A percentile compares a stretch with the other conserved stretches of the same genome.
Evolutionary conservation across 495 filamentous ascomycete genomes (phyloP).

Genomic region (Podospora appendiculata): DNA sequence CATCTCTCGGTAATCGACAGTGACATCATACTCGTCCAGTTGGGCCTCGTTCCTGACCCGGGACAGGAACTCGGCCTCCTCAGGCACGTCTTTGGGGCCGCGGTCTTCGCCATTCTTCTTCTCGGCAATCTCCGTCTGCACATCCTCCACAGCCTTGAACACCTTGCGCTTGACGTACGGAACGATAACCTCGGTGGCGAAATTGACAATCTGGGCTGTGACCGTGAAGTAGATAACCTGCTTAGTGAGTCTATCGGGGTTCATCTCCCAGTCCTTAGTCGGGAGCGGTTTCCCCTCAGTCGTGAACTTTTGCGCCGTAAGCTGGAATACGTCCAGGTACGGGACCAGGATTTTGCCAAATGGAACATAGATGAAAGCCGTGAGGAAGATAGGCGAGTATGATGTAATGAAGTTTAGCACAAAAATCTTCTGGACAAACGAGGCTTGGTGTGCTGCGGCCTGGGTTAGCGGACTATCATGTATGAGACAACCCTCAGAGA

Average conservation of each 20-base stretch:
- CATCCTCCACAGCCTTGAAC: slow-evolving; percentile 65
- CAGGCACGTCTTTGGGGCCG: slow-evolving; percentile 50
- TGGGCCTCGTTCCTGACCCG: slow-evolving; percentile 85
- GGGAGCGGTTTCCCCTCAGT: slow-evolving; percentile 60
- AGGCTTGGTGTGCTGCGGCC: slow-evolving; percentile 54
- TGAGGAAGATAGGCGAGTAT: slow-evolving; percentile 85
- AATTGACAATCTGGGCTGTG: slow-evolving; percentile 85
- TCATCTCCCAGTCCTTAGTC: slow-evolving; percentile 68
- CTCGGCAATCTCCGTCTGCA: slow-evolving; percentile 45
- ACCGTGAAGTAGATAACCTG: slow-evolving; percentile 97
- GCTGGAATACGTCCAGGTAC: slow-evolving; percentile 77
- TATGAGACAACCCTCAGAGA: background rate
- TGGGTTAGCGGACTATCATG: background rate
- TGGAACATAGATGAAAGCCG: slow-evolving; percentile 94
- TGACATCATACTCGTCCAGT: slow-evolving; percentile 78
- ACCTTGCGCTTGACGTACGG: slow-evolving; percentile 73
- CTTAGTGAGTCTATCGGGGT: slow-evolving; percentile 75
- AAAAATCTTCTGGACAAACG: slow-evolving; percentile 85
- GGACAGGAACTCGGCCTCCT: slow-evolving; percentile 69
- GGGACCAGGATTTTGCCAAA: slow-evolving; percentile 84
- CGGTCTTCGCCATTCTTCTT: slow-evolving; percentile 38
- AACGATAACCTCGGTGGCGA: slow-evolving; percentile 78
- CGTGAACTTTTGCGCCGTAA: slow-evolving; percentile 69
- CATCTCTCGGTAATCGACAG: slow-evolving; percentile 88
- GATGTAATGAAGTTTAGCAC: slow-evolving; percentile 97